These are phyloP conservation scores for Yamadazyma triangularis DNA, from an alignment of 1,139 yeast species.

Conservation along the genomic window DNA sequence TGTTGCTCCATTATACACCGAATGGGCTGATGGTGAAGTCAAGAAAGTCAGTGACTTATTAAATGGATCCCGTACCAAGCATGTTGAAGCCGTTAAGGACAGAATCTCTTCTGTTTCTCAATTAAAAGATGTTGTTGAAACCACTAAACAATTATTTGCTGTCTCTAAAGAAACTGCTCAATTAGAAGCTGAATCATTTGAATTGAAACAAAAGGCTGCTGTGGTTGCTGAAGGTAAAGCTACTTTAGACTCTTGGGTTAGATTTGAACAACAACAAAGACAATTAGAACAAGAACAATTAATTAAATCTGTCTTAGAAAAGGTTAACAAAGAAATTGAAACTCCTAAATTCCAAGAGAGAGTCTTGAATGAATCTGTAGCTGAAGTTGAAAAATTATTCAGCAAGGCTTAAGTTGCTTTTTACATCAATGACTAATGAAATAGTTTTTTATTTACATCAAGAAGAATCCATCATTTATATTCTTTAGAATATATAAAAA, in stretches of 20 bases:
- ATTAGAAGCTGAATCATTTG: slow-evolving; percentile 91
- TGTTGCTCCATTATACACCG: slow-evolving; percentile 91
- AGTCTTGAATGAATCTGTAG: slow-evolving; percentile 84
- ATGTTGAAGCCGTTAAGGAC: slow-evolving; percentile 85
- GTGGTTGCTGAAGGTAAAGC: slow-evolving; percentile 88
- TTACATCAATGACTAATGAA: slow-evolving; percentile 1
- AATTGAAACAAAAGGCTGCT: slow-evolving; percentile 85
- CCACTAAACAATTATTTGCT: slow-evolving; percentile 88
- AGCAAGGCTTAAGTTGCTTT: slow-evolving; percentile 26
- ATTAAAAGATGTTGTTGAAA: slow-evolving; percentile 86
- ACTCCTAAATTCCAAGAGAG: slow-evolving; percentile 93
- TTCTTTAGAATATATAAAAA: no score
- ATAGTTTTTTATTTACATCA: no score
- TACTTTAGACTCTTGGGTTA: slow-evolving; percentile 97
- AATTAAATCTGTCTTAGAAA: slow-evolving; percentile 78
- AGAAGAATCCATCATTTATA: no score
- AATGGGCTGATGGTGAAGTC: slow-evolving; percentile 91
- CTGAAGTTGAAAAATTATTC: slow-evolving; percentile 87
- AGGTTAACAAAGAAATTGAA: slow-evolving; percentile 80
- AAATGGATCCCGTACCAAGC: slow-evolving; percentile 85
- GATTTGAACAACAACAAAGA: slow-evolving; percentile 96
- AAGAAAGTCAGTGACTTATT: slow-evolving; percentile 76
- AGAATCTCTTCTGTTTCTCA: slow-evolving; percentile 87
- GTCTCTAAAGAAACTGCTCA: slow-evolving; percentile 92
- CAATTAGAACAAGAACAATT: slow-evolving; percentile 94